Conservation (phyloP, 768 basidiomycete species). For the Kwoniella sp. region DNA sequence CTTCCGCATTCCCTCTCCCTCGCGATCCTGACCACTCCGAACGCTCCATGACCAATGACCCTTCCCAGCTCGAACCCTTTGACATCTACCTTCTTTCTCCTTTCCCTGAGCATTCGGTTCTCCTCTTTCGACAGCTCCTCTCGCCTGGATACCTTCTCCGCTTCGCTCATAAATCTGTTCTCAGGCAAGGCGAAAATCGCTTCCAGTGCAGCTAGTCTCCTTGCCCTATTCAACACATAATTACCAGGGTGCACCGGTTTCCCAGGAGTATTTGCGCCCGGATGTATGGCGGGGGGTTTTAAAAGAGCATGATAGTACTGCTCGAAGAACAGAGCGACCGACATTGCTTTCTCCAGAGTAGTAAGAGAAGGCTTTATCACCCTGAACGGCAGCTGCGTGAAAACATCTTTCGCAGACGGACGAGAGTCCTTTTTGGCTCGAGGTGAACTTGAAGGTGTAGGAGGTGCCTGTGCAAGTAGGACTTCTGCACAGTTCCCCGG, state of each 20-base stretch:
- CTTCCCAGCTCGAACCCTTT: slow-evolving; percentile 85
- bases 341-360: slow-evolving; percentile 90
- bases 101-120: slow-evolving; percentile 82
- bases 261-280: slow-evolving; percentile 4
- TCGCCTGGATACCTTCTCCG: slow-evolving; percentile 71
- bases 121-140: slow-evolving; percentile 82
- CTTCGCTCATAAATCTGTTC: slow-evolving; percentile 63
- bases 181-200: slow-evolving; percentile 64
- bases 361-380: slow-evolving; percentile 78
- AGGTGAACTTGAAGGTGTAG: slow-evolving; percentile 16
- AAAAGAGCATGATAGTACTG: slow-evolving; percentile 55
- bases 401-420: slow-evolving; percentile 18
- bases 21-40: slow-evolving; percentile 93
- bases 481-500: not conserved
- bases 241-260: slow-evolving; percentile 76
- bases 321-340: slow-evolving; percentile 83
- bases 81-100: slow-evolving; percentile 76
- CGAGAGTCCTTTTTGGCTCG: slow-evolving; percentile 10
- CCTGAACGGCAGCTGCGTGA: slow-evolving; percentile 38
- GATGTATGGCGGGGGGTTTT: slow-evolving; percentile 59
- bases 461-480: not conserved
- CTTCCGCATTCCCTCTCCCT: slow-evolving; percentile 75
- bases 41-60: slow-evolving; percentile 94
- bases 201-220: slow-evolving; percentile 82
- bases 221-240: slow-evolving; percentile 80